Conservation (phyloP, 2,329 filamentous ascomycete species). For the Pezicula rhizophila region DNA sequence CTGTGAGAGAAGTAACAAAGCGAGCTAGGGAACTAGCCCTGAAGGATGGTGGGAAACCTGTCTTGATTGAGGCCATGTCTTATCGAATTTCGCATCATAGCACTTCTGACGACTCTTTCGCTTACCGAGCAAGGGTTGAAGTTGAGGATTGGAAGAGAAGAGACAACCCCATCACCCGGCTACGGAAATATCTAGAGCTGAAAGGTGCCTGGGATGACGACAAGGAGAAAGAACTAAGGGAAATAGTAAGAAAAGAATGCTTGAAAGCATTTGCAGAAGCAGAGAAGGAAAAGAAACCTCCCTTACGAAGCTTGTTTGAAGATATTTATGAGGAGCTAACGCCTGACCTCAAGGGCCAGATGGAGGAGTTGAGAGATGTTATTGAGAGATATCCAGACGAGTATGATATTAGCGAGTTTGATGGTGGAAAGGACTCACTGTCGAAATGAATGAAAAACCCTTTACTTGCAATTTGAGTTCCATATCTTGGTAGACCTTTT, state of each 20-base stretch:
- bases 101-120: constrained; percentile 94
- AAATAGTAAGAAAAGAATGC: constrained; percentile 64
- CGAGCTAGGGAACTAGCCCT: constrained; percentile 66
- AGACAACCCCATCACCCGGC: constrained; percentile 79
- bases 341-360: constrained; percentile 70
- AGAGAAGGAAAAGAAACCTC: constrained; percentile 74
- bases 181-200: constrained; percentile 87
- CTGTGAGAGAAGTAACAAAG: constrained; percentile 73
- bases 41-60: constrained; percentile 39
- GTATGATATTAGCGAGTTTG: constrained; percentile 75
- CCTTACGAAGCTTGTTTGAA: constrained; percentile 68
- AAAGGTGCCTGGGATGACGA: constrained; percentile 79
- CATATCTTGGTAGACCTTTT: too few relatives aligned
- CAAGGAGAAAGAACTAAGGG: constrained; percentile 68
- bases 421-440: constrained; percentile 52
- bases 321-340: constrained; percentile 88
- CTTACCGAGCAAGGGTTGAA: constrained; percentile 86
- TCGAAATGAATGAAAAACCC: not conserved
- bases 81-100: constrained; percentile 98
- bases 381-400: constrained; percentile 84
- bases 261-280: constrained; percentile 79
- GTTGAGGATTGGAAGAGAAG: constrained; percentile 91
- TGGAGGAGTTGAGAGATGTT: constrained; percentile 67
- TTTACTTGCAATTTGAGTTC: too few relatives aligned
- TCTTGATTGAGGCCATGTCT: constrained; percentile 92